phyloP scores from a whole-genome alignment of 1,284 basidiomycete genomes.

The Fomitopsis pinicola region DNA sequence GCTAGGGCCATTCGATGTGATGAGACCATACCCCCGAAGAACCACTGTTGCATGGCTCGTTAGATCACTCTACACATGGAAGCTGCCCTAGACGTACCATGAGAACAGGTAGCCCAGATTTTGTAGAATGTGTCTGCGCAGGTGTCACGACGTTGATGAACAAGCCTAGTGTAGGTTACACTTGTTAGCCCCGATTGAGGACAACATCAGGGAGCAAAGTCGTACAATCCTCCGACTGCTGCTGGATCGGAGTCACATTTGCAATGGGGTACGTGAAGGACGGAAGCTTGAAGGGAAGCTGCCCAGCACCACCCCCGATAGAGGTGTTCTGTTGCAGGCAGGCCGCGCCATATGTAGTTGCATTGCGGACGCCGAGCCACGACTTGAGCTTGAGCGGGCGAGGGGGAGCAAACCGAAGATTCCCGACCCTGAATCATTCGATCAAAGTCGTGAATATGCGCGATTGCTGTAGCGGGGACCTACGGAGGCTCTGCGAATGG shows the following conservation, averaged over 20 bases:
- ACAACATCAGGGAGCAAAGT: background rate
- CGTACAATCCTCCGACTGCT: conserved; percentile 18
- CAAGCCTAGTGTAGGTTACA: conserved; percentile 36
- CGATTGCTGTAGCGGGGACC: background rate
- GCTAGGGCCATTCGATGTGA: background rate
- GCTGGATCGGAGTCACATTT: background rate
- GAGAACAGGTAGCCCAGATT: conserved; percentile 48
- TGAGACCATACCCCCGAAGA: conserved; percentile 40
- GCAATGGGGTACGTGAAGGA: background rate
- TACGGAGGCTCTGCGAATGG: conserved; percentile 5
- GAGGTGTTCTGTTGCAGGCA: conserved; percentile 46
- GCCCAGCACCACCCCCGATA: too few relatives aligned
- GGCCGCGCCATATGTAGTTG: conserved; percentile 38
- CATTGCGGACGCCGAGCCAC: conserved; percentile 37
- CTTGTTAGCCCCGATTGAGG: background rate
- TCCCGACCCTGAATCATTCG: background rate
- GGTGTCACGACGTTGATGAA: conserved; percentile 54
- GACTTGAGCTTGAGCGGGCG: conserved; percentile 13
- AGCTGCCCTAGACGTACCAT: conserved; percentile 32
- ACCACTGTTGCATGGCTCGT: conserved; percentile 35
- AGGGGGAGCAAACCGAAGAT: conserved; percentile 3
- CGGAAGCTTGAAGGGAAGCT: background rate
- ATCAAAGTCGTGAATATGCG: too few relatives aligned
- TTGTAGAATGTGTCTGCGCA: conserved; percentile 27
- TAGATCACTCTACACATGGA: background rate